Conservation (phyloP, 225 moss, liverwort and hornwort species). For the Straminergon stramineum region DNA sequence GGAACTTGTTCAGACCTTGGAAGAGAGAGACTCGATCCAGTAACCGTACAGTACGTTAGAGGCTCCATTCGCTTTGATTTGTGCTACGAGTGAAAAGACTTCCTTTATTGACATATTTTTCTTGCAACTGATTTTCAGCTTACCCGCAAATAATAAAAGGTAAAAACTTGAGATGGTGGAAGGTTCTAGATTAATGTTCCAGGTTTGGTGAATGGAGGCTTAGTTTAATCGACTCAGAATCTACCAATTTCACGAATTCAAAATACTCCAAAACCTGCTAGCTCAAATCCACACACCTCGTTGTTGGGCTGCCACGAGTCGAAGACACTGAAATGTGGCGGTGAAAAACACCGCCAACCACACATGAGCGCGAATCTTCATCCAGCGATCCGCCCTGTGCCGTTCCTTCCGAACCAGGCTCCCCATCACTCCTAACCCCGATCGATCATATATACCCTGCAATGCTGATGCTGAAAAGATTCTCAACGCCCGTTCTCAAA, state of each 20-base stretch:
- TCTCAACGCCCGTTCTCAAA: no score
- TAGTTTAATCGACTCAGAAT: neutral
- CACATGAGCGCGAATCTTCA: neutral
- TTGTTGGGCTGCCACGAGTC: neutral
- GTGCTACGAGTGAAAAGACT: neutral
- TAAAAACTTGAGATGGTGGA: neutral
- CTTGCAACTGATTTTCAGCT: neutral
- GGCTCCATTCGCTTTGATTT: neutral
- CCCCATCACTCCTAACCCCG: neutral
- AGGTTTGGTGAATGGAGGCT: neutral
- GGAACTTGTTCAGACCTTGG: neutral
- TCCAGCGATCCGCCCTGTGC: neutral
- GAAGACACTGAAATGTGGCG: neutral
- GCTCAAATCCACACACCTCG: neutral
- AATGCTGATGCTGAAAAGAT: neutral
- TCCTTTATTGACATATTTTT: neutral
- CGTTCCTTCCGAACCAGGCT: neutral
- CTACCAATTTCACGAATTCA: neutral
- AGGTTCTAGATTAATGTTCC: neutral
- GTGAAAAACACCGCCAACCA: conserved; percentile 1
- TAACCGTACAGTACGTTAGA: neutral
- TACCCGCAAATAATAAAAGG: no score
- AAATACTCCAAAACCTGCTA: neutral
- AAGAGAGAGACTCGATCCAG: neutral
- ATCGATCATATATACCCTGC: neutral